These are phyloP conservation scores for Grigorovia yakushimaensis DNA, from an alignment of 805 yeast species.

Conservation along the genomic window DNA sequence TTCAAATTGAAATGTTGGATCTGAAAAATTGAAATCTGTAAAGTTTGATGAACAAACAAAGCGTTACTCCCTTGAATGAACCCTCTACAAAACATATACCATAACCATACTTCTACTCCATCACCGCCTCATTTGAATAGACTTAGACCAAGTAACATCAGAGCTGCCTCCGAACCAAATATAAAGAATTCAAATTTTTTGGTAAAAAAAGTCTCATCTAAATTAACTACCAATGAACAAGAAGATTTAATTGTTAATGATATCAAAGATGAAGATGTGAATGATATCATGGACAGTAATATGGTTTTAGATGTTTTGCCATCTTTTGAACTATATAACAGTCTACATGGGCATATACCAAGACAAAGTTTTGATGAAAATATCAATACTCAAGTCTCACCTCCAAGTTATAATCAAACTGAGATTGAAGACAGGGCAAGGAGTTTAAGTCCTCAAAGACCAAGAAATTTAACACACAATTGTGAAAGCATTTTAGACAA, in stretches of 20 bases:
- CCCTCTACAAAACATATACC: not conserved
- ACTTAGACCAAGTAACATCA: not conserved
- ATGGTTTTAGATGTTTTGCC: slow-evolving; percentile 17
- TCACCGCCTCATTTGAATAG: not conserved
- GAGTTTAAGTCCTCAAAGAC: not conserved
- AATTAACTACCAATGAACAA: not conserved
- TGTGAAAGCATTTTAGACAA: too few species aligned
- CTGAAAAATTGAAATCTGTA: not conserved
- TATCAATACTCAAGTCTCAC: slow-evolving; percentile 10
- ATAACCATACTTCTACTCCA: not conserved
- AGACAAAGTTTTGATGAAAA: slow-evolving; percentile 11
- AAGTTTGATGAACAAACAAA: not conserved
- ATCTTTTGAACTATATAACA: slow-evolving; percentile 20
- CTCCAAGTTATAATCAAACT: slow-evolving; percentile 10
- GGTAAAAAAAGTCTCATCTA: not conserved
- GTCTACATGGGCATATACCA: slow-evolving; percentile 19
- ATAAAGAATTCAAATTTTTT: not conserved
- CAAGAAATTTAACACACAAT: not conserved
- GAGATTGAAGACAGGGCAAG: not conserved
- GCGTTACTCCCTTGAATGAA: not conserved
- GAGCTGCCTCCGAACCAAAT: not conserved
- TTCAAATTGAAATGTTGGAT: too few species aligned
- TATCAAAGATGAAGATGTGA: not conserved
- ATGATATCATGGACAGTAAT: slow-evolving; percentile 1
- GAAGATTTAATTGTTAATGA: not conserved